These are phyloP conservation scores for Pugionium dolabratum DNA, from an alignment of 345 rosid species.

Conservation along the genomic window DNA sequence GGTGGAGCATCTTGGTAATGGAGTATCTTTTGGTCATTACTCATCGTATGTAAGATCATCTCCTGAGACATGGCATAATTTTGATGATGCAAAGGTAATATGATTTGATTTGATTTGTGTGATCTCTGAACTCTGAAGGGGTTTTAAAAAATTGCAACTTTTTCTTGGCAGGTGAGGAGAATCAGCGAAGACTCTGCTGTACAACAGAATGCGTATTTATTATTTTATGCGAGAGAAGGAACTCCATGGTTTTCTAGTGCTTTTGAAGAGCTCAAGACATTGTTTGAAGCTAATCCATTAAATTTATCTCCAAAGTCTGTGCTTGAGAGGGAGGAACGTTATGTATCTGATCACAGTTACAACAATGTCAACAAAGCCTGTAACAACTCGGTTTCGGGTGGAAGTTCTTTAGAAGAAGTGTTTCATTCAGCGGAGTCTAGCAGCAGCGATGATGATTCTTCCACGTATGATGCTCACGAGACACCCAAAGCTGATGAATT, in stretches of 20 bases:
- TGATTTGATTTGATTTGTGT: constrained; percentile 3
- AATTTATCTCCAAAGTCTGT: constrained; percentile 74
- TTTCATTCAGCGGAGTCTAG: constrained; percentile 1
- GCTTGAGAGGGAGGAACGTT: constrained; percentile 45
- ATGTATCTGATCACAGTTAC: constrained; percentile 22
- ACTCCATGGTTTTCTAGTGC: constrained; percentile 77
- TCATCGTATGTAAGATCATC: constrained; percentile 66
- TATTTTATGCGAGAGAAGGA: constrained; percentile 77
- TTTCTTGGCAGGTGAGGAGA: constrained; percentile 54
- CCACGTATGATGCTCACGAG: constrained; percentile 33
- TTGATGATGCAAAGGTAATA: constrained; percentile 70
- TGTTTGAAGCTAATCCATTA: constrained; percentile 28
- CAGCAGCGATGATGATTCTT: constrained; percentile 30
- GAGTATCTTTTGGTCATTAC: constrained; percentile 73
- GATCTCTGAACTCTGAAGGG: not conserved
- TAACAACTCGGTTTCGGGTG: constrained; percentile 30
- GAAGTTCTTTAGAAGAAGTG: constrained; percentile 25
- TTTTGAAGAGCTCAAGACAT: constrained; percentile 46
- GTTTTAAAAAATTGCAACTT: not conserved
- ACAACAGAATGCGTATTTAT: constrained; percentile 70
- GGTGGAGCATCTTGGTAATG: constrained; percentile 71
- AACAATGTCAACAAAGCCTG: constrained; percentile 27
- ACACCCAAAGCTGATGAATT: constrained; percentile 28
- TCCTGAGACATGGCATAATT: constrained; percentile 69
- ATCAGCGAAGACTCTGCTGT: constrained; percentile 58